Base-by-base conservation (phyloP, 495 filamentous ascomycete genomes). In the Wilcoxina mikolae region DNA sequence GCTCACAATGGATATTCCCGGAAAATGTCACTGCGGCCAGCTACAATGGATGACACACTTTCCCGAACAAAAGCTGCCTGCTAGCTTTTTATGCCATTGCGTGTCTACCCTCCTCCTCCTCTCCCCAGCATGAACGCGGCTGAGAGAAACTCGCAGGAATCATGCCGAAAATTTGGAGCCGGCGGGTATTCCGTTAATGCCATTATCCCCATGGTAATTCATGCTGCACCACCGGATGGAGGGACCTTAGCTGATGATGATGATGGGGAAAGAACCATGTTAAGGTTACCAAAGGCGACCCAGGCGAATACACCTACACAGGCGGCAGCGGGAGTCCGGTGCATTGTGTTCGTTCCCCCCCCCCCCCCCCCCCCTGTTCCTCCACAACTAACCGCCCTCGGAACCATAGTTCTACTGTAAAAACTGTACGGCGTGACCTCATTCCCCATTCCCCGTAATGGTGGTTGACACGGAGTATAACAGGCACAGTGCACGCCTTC, bases 101-200 rank as follows among this genome's bases (percentile, higher is more conserved):
- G 58, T 62, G 48, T 44, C 54, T 26, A n/a, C n/a, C n/a, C n/a
- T n/a, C n/a, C n/a, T n/a, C n/a, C n/a, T n/a, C n/a, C n/a, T n/a
- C n/a, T n/a, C n/a, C n/a, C n/a, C n/a, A n/a, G n/a, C n/a, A n/a
- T n/a, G n/a, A n/a, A n/a, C n/a, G n/a, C n/a, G n/a, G n/a, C n/a
- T n/a, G n/a, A n/a, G n/a, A n/a, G n/a, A n/a, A n/a, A n/a, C n/a
- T n/a, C n/a, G n/a, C n/a, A n/a, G n/a, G n/a, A n/a, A n/a, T n/a
- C n/a, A n/a, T 62, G 59, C 28, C 55, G 59, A 27, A 53, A 35
- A 35, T 57, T 61, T 26, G 59, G 59, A 11, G 58, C 58, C n/a
- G 58, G 58, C 3, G 54, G 55, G 20, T 62, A 62, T 18, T 58
- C 59, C 3, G 60, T 62, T 15, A 62, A 58, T 15, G 53, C 60